Base-by-base conservation (phyloP, 2,329 filamentous ascomycete species). In the Pseudogymnoascus sp. region DNA sequence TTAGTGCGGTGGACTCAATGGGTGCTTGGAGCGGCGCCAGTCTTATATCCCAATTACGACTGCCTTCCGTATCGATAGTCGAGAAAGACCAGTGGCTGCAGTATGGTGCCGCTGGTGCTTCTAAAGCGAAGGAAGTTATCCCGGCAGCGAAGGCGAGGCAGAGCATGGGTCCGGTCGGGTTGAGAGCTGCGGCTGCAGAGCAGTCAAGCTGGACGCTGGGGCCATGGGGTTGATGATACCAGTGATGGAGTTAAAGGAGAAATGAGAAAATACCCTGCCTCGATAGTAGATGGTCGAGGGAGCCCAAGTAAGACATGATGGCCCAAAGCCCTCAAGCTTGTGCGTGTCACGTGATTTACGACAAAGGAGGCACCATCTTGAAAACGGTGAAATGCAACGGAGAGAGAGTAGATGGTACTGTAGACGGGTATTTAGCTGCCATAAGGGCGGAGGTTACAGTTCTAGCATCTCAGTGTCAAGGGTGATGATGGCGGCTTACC, bases 21-120 rank as follows among this genome's bases (percentile, higher is more conserved):
- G 90, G 90, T 0, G 78, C 89, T 1, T 93, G 89, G 89, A 82
- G 84, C 18, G 90, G 90, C 10, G 89, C 86, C 2, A 91, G 89
- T 72, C 71, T 93, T 62, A 76, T 89, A 16, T 83, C 87, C 2
- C 84, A 88, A 67, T 77, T 92, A 64, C 88, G 87, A 63, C 79
- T 91, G 3, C 83, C 85, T 37, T 85, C 89, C 1, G 81, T 90
- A 61, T 87, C 88, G 1, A 83, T 87, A 31, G 78, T 93, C 18
- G 89, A 92, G 66, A 79, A 87, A 25, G 90, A 93, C 5, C 78
- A 84, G 36, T 93, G 90, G 81, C 73, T 87, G 53, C 84, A 85
- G 68, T 82, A 90, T 67, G 90, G 90, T 1, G 76, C 83, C 21
- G 77, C 78, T 16, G 88, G 88, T 2, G 87, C 88, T 1, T 83